Evolutionary conservation across 768 basidiomycete genomes (phyloP), one percentile per base, ranked within the genome.

Genomic region (Suillus luteus): DNA sequence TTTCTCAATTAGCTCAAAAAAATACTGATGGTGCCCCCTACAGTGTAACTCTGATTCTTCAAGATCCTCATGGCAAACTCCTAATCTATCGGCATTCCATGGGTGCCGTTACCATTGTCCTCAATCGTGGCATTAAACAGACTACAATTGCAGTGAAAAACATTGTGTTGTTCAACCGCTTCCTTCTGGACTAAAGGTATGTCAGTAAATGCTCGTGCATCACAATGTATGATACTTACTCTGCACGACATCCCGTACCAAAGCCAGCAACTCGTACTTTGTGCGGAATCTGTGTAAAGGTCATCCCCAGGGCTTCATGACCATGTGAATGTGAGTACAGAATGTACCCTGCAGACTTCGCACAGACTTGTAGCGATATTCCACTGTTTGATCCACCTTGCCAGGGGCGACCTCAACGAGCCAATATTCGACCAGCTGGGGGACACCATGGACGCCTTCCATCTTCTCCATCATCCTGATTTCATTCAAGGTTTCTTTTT

Each of bases 121-220:
- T n/a, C 19, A 1, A 44, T 44, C 43, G n/a, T 44, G 8, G 43
- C 8, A 15, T 67, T 67, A n/a, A 57, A 41, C 0, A 67, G 19
- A 24, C 67, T 67, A 2, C 63, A 49, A 12, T 68, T 38, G 0
- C n/a, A 40, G n/a, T 63, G 66, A 1, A 67, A 59, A 12, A 68
- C 2, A 1, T 14, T 3, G 11, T 46, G 46, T 8, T 27, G 9
- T 8, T 43, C 12, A 1, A 51, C 17, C 12, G 60, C 48, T 6
- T 60, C 37, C 5, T 14, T 24, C 37, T 68, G 65, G 2, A 55
- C 65, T 66, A n/a, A 11, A 17, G 9, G 2, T 17, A n/a, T 14
- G 33, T 31, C 19, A 40, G 27, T 41, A 10, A 12, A 19, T 3
- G 33, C 33, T 11, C 5, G 22, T 38, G 9, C 15, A 33, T 22